phyloP scores from a whole-genome alignment of 2,329 filamentous ascomycete species.

The Boeremia exigua region DNA sequence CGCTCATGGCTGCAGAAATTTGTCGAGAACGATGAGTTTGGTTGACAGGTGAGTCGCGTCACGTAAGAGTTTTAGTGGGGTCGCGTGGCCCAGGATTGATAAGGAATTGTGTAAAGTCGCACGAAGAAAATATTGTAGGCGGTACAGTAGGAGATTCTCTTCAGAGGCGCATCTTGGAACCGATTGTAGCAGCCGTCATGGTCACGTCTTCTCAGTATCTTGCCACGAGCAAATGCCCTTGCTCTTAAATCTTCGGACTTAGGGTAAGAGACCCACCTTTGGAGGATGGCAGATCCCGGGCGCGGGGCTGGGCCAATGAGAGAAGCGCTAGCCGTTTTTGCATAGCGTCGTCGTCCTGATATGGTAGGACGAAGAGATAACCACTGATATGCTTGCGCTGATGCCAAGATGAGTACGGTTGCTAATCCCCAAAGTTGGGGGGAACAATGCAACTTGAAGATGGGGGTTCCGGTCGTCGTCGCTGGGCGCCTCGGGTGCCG shows the following conservation, averaged over 20 bases:
- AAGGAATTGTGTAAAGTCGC: background rate
- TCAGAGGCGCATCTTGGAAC: conserved; percentile 21
- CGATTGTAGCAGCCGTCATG: conserved; percentile 30
- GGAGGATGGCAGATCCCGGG: conserved; percentile 20
- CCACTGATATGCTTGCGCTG: conserved; percentile 6
- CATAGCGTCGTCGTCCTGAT: conserved; percentile 23
- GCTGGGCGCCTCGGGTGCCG: background rate
- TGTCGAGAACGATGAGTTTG: background rate
- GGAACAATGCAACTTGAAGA: conserved; percentile 10
- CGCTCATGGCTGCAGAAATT: conserved; percentile 31
- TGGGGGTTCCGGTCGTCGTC: conserved; percentile 14
- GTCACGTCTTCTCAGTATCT: conserved; percentile 13
- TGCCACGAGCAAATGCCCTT: conserved; percentile 19
- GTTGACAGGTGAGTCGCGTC: conserved; percentile 10
- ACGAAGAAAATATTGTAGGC: background rate
- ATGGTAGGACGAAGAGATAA: conserved; percentile 4
- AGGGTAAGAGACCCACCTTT: conserved; percentile 16
- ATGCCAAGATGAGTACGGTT: conserved; percentile 18
- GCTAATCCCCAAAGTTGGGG: conserved; percentile 33
- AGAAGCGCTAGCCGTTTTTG: conserved; percentile 26
- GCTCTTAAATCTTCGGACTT: conserved; percentile 31
- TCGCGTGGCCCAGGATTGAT: background rate
- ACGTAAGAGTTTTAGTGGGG: conserved; percentile 1
- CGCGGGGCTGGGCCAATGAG: conserved; percentile 37
- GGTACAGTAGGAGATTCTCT: background rate